Percentiles rank a stretch among this genome's conserved stretches.
Conservation (phyloP, 805 yeast genomes). For the Ogataea populi-albae region DNA sequence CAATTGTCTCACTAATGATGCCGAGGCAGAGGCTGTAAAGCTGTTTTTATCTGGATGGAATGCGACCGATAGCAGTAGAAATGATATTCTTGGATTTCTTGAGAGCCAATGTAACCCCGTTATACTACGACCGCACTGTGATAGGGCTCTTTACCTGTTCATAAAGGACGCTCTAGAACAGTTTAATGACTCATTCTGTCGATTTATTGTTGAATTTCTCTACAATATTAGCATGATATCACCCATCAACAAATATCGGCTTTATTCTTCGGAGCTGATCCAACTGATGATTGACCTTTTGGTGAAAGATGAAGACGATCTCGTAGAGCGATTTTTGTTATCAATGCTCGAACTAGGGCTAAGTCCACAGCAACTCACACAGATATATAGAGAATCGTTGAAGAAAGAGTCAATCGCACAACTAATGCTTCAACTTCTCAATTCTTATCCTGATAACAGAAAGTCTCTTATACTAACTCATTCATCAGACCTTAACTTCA, state of each 20-base stretch:
- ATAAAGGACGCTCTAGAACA: slow-evolving; percentile 2
- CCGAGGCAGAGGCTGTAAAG: no score
- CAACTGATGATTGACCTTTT: slow-evolving; percentile 10
- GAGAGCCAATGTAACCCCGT: slow-evolving; percentile 8
- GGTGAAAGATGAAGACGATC: not conserved
- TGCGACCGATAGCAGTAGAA: slow-evolving; percentile 6
- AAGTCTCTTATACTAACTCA: slow-evolving; percentile 11
- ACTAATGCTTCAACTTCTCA: slow-evolving; percentile 7
- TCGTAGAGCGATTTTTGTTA: slow-evolving; percentile 5
- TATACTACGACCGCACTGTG: slow-evolving; percentile 4
- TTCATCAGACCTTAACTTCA: slow-evolving; percentile 12
- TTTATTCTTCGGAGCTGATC: slow-evolving; percentile 13
- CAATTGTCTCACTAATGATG: no score
- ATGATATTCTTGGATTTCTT: slow-evolving; percentile 12
- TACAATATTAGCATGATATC: slow-evolving; percentile 17
- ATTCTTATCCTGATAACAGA: slow-evolving; percentile 6
- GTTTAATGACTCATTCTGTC: slow-evolving; percentile 3
- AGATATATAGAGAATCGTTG: slow-evolving; percentile 11
- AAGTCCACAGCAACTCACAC: slow-evolving; percentile 7
- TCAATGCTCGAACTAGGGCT: slow-evolving; percentile 22
- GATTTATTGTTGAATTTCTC: slow-evolving; percentile 14
- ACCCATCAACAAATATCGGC: slow-evolving; percentile 19
- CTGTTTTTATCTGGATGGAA: slow-evolving; percentile 17
- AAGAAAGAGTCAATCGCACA: slow-evolving; percentile 1
- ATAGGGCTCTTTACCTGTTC: slow-evolving; percentile 3